Base-by-base conservation (phyloP, 148 eudicot species). In the Simmondsia chinensis region DNA sequence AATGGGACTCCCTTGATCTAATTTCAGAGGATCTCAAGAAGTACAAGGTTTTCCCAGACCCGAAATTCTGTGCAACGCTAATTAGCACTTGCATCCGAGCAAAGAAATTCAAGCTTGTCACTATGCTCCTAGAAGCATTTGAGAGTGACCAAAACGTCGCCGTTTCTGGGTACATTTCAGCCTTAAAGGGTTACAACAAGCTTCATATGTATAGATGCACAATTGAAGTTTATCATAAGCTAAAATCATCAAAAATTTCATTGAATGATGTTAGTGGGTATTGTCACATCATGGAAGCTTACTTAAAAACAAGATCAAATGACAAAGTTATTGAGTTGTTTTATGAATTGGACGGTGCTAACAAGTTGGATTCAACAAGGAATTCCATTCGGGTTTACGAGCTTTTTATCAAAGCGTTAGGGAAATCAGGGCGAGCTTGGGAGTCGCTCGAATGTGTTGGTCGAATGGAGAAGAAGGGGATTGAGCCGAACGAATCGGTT, bases 171-270 rank as follows among this genome's bases (percentile, higher is more conserved):
- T 74, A 69, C 33, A 73, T 56, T 37, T 52, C 74, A 0, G 89
- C 89, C 2, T 52, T 85, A 64, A 76, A 63, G 62, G 83, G 73
- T 6, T 91, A 70, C 36, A 91, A 91, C 51, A 75, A 79, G 72
- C 71, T 91, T 60, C 99, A 91, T 55, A 82, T 91, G 95, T 85
- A 85, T 58, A 67, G 73, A 39, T 66, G 77, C 40, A 65, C 93
- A 1, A 44, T 73, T 42, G 51, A 29, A 4, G 58, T 69, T 48
- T 82, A 57, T 43, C 64, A 61, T 7, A 50, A 40, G n/a, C 57
- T 76, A 80, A 66, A 47, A 40, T 70, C 61, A 22, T 30, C 57
- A 5, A 69, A 60, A 4, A 17, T 74, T 44, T 53, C 26, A 16
- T 69, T 77, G 39, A 77, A 72, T 42, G 39, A 72, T 42, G 39